phyloP scores from a whole-genome alignment of 2,329 filamentous ascomycete genomes.

The Fusarium acutatum region DNA sequence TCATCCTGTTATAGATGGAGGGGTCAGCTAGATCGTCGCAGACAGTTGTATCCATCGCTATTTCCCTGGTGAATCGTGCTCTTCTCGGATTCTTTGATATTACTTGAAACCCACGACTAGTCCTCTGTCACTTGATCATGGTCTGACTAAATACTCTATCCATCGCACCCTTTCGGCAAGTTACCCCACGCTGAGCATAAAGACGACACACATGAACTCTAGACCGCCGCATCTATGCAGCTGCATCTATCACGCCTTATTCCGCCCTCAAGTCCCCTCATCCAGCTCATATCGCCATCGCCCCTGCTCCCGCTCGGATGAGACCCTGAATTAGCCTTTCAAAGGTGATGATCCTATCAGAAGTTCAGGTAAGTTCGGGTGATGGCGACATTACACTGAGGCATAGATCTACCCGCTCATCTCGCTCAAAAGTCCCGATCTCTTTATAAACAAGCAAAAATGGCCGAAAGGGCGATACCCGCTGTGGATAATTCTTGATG shows the following conservation, averaged over 20 bases:
- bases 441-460: background rate
- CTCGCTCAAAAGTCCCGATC: constrained; percentile 7
- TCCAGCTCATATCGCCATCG: constrained; percentile 27
- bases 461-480: background rate
- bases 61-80: background rate
- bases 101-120: background rate
- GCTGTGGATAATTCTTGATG: background rate
- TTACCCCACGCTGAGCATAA: background rate
- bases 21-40: background rate
- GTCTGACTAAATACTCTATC: background rate
- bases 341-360: constrained; percentile 19
- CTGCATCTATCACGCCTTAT: constrained; percentile 16
- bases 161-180: background rate
- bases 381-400: constrained; percentile 24
- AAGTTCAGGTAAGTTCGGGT: background rate
- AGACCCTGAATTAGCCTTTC: constrained; percentile 1
- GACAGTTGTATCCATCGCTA: background rate
- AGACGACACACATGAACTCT: background rate
- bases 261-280: background rate
- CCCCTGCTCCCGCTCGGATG: constrained; percentile 21
- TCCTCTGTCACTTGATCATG: background rate
- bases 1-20: background rate
- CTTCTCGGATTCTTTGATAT: background rate
- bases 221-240: background rate
- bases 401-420: constrained; percentile 15